These are phyloP conservation scores for Vicia villosa DNA, from an alignment of 306 rosid species.

Conservation along the genomic window DNA sequence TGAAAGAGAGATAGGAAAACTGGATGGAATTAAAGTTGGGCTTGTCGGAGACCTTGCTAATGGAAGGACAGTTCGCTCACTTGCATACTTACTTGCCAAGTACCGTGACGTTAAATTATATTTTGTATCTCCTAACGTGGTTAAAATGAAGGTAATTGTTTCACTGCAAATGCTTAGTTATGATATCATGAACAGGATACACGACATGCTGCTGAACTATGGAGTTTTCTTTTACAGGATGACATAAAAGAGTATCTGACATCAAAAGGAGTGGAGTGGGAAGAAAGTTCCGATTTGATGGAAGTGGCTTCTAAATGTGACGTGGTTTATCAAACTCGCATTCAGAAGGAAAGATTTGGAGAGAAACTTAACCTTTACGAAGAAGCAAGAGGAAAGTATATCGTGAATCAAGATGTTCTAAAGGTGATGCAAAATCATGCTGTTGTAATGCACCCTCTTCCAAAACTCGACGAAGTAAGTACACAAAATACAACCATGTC, in stretches of 20 bases:
- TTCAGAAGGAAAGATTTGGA: slow-evolving; percentile 82
- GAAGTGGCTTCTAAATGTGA: slow-evolving; percentile 88
- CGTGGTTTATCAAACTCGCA: slow-evolving; percentile 91
- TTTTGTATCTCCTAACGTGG: slow-evolving; percentile 83
- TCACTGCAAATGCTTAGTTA: slow-evolving; percentile 12
- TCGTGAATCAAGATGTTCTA: slow-evolving; percentile 65
- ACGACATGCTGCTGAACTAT: not conserved
- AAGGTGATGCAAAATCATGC: slow-evolving; percentile 76
- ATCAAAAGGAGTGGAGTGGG: slow-evolving; percentile 73
- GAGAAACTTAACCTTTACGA: slow-evolving; percentile 76
- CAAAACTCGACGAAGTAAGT: slow-evolving; percentile 88
- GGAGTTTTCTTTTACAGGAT: slow-evolving; percentile 49
- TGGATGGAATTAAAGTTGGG: slow-evolving; percentile 81
- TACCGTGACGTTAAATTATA: slow-evolving; percentile 69
- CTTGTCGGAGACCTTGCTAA: slow-evolving; percentile 92
- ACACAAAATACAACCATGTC: not conserved
- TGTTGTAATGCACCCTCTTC: slow-evolving; percentile 91
- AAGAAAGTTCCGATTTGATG: slow-evolving; percentile 81
- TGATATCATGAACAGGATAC: not conserved
- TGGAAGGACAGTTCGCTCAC: slow-evolving; percentile 92
- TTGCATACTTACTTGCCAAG: slow-evolving; percentile 85
- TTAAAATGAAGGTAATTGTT: slow-evolving; percentile 81
- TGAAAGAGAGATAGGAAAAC: slow-evolving; percentile 80
- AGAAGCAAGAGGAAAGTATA: slow-evolving; percentile 88
- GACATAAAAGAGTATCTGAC: slow-evolving; percentile 85